Conservation (phyloP, 345 rosid species). For the Theobroma cacao region DNA sequence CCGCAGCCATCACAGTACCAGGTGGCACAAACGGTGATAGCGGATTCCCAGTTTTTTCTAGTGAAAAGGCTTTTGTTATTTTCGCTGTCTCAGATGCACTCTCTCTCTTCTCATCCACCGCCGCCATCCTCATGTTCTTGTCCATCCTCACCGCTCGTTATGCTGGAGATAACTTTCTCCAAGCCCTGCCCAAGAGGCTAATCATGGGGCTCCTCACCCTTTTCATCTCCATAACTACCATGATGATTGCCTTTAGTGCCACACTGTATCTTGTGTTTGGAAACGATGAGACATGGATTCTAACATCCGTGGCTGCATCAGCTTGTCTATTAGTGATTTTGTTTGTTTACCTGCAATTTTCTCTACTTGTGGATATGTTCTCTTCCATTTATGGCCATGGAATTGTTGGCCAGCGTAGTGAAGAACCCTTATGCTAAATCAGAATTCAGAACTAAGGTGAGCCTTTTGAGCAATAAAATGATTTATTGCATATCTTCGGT, state of each 20-base stretch:
- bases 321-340: slow-evolving; percentile 14
- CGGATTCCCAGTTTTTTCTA: slow-evolving; percentile 13
- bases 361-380: slow-evolving; percentile 17
- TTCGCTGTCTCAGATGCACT: slow-evolving; percentile 23
- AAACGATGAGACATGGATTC: background rate
- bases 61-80: slow-evolving; percentile 1
- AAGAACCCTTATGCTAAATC: background rate
- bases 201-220: slow-evolving; percentile 12
- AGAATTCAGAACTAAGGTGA: background rate
- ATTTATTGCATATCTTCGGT: no score
- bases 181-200: slow-evolving; percentile 21
- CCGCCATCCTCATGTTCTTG: slow-evolving; percentile 29
- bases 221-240: slow-evolving; percentile 19
- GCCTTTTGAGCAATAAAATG: no score
- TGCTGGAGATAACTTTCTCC: slow-evolving; percentile 26
- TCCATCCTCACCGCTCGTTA: slow-evolving; percentile 25
- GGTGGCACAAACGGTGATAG: slow-evolving; percentile 16
- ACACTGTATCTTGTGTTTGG: slow-evolving; percentile 10
- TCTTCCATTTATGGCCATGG: slow-evolving; percentile 16
- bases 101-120: slow-evolving; percentile 19
- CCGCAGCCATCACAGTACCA: slow-evolving; percentile 24
- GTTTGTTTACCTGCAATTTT: slow-evolving; percentile 18
- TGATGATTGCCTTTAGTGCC: slow-evolving; percentile 28
- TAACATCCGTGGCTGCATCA: background rate
- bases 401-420: background rate